Base-by-base conservation (phyloP, 345 rosid species). In the Citrus reticulata region DNA sequence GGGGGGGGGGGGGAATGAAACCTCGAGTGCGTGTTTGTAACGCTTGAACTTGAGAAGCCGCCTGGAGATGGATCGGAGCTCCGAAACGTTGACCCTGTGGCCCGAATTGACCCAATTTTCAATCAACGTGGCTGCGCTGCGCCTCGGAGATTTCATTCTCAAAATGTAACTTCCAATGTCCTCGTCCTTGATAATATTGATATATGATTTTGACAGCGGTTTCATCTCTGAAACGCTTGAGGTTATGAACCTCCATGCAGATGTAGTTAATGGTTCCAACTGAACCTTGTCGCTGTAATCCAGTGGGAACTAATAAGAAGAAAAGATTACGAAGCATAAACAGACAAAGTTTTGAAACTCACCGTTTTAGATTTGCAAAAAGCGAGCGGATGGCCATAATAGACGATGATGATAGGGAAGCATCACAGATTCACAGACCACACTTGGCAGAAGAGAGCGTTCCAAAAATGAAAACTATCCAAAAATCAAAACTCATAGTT, bases 21-120 rank as follows among this genome's bases (percentile, higher is more conserved):
- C 93, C 92, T 91, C 84, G 65, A 89, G 90, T 7, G 92, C 90
- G 63, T 83, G 83, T 51, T 83, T 76, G 81, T 81, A 81, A 69
- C 91, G 86, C 76, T 77, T 81, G n/a, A 85, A 84, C 58, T 80
- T 77, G 22, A 80, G 37, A 63, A 89, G 86, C 55, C 77, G 78
- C 11, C 27, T 74, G 62, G 86, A 83, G 81, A 85, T 80, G 54
- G 55, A 22, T 2, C 87, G 89, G 85, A 90, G 89, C 86, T 84
- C 87, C 61, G 87, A 69, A 74, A 72, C 17, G 22, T 86, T 25
- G 46, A 89, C 73, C 81, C 66, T 74, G 68, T 80, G 73, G 70
- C 92, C 90, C n/a, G 83, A 80, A 54, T 79, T 84, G 16, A 79
- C 19, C 88, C 86, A 79, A 37, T 82, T 77, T 65, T 84, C 83